These are phyloP conservation scores for Parachlorella kessleri DNA, from an alignment of 139 green algal species.

Conservation along the genomic window DNA sequence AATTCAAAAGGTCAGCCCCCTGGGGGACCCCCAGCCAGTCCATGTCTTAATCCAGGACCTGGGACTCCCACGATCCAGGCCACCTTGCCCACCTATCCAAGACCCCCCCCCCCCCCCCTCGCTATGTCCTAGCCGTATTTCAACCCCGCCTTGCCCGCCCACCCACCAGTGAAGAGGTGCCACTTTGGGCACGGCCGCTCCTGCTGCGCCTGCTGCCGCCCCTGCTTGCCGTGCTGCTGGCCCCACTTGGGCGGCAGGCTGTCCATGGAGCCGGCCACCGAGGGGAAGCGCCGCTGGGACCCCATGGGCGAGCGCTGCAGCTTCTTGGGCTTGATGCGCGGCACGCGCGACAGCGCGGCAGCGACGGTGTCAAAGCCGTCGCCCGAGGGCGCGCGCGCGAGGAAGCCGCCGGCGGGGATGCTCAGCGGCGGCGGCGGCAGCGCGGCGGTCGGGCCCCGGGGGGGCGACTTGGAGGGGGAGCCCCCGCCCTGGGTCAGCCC, in stretches of 20 bases:
- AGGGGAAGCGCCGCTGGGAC: neutral
- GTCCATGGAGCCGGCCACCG: neutral
- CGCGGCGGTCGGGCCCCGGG: too few relatives aligned
- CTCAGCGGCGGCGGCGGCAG: neutral
- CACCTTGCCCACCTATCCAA: neutral
- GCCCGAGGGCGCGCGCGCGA: neutral
- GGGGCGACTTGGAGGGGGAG: neutral
- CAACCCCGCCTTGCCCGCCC: neutral
- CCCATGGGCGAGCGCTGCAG: neutral
- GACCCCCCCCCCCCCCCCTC: neutral
- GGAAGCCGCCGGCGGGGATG: neutral
- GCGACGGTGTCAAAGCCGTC: constrained; percentile 31
- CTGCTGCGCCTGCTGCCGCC: constrained; percentile 1
- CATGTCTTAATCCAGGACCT: too few relatives aligned
- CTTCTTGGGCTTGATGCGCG: constrained; percentile 2
- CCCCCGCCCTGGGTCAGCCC: too few relatives aligned
- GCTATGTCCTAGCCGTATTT: neutral
- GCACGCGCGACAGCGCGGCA: constrained; percentile 7
- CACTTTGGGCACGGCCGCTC: constrained; percentile 17
- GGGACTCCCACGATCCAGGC: too few relatives aligned
- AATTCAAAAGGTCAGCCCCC: too few relatives aligned
- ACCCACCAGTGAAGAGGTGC: constrained; percentile 45
- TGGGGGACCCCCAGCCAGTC: too few relatives aligned
- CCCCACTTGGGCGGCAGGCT: neutral
- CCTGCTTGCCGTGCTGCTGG: neutral